Conservation (phyloP, 495 filamentous ascomycete species). For the Aspergillus campestris region DNA sequence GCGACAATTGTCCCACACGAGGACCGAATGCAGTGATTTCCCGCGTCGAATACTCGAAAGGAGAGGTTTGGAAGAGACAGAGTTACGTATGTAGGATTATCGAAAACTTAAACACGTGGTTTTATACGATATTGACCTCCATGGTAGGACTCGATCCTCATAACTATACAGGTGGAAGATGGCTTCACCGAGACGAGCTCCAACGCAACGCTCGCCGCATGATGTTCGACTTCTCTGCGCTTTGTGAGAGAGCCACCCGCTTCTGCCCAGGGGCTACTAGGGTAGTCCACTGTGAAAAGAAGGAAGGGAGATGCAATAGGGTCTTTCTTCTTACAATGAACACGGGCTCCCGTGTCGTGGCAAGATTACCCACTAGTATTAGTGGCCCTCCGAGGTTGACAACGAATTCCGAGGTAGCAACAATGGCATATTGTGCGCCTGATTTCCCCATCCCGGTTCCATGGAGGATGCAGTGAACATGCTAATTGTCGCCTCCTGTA, state of each 20-base stretch:
- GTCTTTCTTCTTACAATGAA: slow-evolving; percentile 33
- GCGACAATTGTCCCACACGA: no score
- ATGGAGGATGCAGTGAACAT: no score
- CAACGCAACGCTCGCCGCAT: slow-evolving; percentile 30
- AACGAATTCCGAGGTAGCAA: slow-evolving; percentile 39
- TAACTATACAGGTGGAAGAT: slow-evolving; percentile 32
- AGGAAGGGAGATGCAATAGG: slow-evolving; percentile 35
- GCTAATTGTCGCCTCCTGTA: no score
- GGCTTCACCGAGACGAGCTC: slow-evolving; percentile 32
- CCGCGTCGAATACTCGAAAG: no score
- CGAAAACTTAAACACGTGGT: no score
- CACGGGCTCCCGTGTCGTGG: slow-evolving; percentile 24
- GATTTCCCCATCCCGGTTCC: background rate
- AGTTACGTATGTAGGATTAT: no score
- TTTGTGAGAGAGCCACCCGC: slow-evolving; percentile 22
- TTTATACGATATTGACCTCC: background rate
- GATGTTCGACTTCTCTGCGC: slow-evolving; percentile 30
- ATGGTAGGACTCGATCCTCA: slow-evolving; percentile 25
- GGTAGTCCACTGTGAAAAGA: slow-evolving; percentile 26
- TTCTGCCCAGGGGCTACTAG: slow-evolving; percentile 20
- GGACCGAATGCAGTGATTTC: no score
- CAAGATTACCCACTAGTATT: slow-evolving; percentile 30
- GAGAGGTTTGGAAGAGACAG: no score
- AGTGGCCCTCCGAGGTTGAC: slow-evolving; percentile 28
- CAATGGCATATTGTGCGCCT: slow-evolving; percentile 34